phyloP scores from a whole-genome alignment of 257 asterid species.

The Solanum chmielewskii region DNA sequence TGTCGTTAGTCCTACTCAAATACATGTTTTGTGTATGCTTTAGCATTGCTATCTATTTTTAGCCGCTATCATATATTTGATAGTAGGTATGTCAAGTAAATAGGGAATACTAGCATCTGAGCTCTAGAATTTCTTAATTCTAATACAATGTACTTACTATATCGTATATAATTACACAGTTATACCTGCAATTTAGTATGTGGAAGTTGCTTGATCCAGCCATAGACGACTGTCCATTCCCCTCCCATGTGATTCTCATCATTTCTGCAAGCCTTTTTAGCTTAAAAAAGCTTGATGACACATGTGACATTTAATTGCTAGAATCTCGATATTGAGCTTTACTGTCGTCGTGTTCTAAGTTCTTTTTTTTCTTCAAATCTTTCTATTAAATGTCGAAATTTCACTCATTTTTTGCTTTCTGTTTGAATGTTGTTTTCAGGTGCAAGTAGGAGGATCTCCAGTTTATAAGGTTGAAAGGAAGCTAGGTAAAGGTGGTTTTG shows the following conservation, averaged over 20 bases:
- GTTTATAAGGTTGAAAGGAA: conserved; percentile 31
- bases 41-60: background rate
- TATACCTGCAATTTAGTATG: background rate
- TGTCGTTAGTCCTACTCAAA: background rate
- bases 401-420: background rate
- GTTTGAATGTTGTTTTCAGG: conserved; percentile 13
- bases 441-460: conserved; percentile 39
- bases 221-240: background rate
- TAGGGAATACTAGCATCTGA: background rate
- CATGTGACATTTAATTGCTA: background rate
- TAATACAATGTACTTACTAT: background rate
- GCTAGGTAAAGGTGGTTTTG: conserved; percentile 43
- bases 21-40: background rate
- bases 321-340: background rate
- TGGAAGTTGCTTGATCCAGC: background rate
- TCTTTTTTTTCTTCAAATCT: background rate
- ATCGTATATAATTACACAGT: background rate
- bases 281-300: background rate
- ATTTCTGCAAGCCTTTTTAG: background rate
- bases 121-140: background rate
- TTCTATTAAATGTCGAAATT: background rate
- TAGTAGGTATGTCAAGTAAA: background rate
- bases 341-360: background rate
- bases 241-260: background rate
- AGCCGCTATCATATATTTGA: background rate